Percentiles rank a stretch among this genome's conserved stretches.
Evolutionary conservation across 805 yeast genomes (phyloP).

Genomic region (Zygotorulaspora florentina): DNA sequence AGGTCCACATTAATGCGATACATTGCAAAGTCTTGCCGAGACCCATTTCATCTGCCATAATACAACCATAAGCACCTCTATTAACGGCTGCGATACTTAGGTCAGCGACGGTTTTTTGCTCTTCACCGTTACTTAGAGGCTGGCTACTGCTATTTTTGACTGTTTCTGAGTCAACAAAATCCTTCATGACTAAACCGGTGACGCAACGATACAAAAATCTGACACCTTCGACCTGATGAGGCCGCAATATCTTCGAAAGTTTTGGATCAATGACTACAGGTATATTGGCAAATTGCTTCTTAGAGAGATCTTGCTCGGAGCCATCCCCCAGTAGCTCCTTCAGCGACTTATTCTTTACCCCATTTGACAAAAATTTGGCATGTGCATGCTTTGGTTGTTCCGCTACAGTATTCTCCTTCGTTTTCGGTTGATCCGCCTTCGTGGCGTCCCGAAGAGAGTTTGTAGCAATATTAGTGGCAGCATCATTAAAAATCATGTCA

Average conservation of each 20-base stretch:
- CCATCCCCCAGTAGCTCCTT: slow-evolving; percentile 75
- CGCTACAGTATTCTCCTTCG: not conserved
- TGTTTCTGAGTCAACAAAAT: slow-evolving; percentile 29
- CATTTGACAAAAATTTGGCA: slow-evolving; percentile 31
- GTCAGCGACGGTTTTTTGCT: not conserved
- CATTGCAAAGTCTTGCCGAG: slow-evolving; percentile 89
- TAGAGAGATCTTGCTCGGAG: slow-evolving; percentile 42
- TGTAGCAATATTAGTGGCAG: not conserved
- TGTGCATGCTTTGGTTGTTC: slow-evolving; percentile 31
- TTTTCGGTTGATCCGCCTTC: slow-evolving; percentile 26
- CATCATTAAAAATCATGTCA: slow-evolving; percentile 27
- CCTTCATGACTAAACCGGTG: slow-evolving; percentile 63
- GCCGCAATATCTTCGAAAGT: slow-evolving; percentile 77
- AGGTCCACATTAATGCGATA: slow-evolving; percentile 86
- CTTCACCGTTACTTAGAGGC: not conserved
- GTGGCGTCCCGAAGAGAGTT: slow-evolving; percentile 17
- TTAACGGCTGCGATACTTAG: slow-evolving; percentile 34
- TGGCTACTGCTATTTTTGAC: slow-evolving; percentile 9
- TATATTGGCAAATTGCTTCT: slow-evolving; percentile 66
- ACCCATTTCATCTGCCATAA: slow-evolving; percentile 99
- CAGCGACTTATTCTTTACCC: slow-evolving; percentile 51
- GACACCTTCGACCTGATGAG: slow-evolving; percentile 96
- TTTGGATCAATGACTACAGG: slow-evolving; percentile 95
- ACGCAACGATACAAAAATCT: slow-evolving; percentile 87
- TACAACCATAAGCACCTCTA: slow-evolving; percentile 86